Evolutionary conservation across 2,329 filamentous ascomycete species (phyloP), one percentile per base, ranked within the genome.

Genomic region (Sclerotinia glacialis): DNA sequence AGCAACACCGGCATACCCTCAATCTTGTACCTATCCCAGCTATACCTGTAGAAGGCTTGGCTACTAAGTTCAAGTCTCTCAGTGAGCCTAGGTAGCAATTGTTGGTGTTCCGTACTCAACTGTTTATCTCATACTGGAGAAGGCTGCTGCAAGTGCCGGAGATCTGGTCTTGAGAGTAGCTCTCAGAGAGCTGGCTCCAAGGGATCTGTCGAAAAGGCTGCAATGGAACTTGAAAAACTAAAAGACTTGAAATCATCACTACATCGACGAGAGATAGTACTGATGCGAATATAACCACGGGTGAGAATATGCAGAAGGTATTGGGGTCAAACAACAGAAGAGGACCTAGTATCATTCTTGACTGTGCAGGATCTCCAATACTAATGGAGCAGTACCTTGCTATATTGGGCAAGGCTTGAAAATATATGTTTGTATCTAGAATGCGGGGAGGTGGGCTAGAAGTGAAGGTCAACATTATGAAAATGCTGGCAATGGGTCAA

Each of bases 91-190:
- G 52, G 52, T 52, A 28, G 52, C 34, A 21, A 18, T 21, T 1
- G 28, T 42, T 23, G 63, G 42, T 12, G 53, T 65, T 26, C 63
- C 42, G 3, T 42, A 58, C 28, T 49, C 7, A 37, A 65, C 42
- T 5, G 53, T 31, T 58, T n/a, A 28, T 58, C 6, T 65, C 16
- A 28, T 65, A 28, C 40, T 34, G 9, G 23, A 59, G 16, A 34
- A 40, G 18, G 53, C 46, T 47, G 40, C 14, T n/a, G 21, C 44
- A 47, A 16, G 31, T 9, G 26, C 31, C 7, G 44, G 42, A 21
- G 53, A 59, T 21, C 40, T 49, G 40, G 52, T 58, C 12, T 21
- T 58, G 16, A n/a, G 58, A 8, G 40, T 58, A 12, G 53, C 7
- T n/a, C 31, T 7, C 42, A 37, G 7, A 26, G 62, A 31, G 40